These are phyloP conservation scores for Trichothecium roseum DNA, from an alignment of 2,329 filamentous ascomycete genomes.

Conservation along the genomic window DNA sequence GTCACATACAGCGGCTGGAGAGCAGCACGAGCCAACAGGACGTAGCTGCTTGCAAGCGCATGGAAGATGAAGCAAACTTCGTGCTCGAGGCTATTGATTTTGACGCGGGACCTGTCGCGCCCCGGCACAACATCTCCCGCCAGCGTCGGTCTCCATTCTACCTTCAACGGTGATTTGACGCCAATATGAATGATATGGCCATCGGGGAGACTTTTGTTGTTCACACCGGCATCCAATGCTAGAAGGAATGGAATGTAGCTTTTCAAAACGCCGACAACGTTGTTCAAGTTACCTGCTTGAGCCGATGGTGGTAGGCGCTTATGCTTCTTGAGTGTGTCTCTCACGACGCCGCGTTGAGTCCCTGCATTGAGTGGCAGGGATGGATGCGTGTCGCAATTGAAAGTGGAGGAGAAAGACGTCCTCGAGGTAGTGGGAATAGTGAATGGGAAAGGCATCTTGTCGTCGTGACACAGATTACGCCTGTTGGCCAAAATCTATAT, in stretches of 20 bases:
- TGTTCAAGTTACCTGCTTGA: conserved; percentile 59
- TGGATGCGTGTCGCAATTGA: conserved; percentile 74
- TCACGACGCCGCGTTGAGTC: conserved; percentile 72
- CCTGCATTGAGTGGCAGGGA: conserved; percentile 76
- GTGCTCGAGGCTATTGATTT: conserved; percentile 65
- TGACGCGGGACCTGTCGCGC: conserved; percentile 55
- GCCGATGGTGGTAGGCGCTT: conserved; percentile 70
- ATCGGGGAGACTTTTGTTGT: conserved; percentile 25
- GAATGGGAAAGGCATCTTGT: conserved; percentile 80
- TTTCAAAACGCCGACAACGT: conserved; percentile 58
- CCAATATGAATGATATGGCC: conserved; percentile 54
- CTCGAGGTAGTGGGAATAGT: conserved; percentile 80
- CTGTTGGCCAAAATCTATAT: no score
- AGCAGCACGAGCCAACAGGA: conserved; percentile 59
- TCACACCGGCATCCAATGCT: conserved; percentile 64
- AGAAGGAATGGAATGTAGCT: conserved; percentile 78
- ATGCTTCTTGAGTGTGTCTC: conserved; percentile 77
- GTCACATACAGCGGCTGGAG: conserved; percentile 65
- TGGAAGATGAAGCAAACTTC: conserved; percentile 74
- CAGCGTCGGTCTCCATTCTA: conserved; percentile 81
- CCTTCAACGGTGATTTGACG: conserved; percentile 31
- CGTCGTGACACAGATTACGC: neutral
- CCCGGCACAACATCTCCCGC: conserved; percentile 53
- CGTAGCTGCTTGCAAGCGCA: conserved; percentile 65
- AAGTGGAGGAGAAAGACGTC: conserved; percentile 68